phyloP scores from a whole-genome alignment of 1,284 basidiomycete genomes.

The Tilletia walkeri region DNA sequence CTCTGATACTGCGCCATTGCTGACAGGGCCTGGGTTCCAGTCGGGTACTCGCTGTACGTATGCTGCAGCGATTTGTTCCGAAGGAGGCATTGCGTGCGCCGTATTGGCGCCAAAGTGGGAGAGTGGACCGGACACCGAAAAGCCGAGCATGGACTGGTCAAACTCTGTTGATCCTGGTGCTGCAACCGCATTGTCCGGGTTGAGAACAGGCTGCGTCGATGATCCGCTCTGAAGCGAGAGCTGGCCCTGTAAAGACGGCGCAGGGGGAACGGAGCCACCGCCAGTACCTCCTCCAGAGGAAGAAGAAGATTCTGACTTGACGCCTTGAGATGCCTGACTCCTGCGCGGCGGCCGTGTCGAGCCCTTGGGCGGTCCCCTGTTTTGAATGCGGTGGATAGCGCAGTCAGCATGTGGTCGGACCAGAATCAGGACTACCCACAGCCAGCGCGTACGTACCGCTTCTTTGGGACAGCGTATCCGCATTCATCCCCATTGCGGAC shows the following conservation, averaged over 20 bases:
- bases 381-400: background rate
- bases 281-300: too few relatives aligned
- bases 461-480: slow-evolving; percentile 43
- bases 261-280: too few relatives aligned
- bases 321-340: slow-evolving; percentile 5
- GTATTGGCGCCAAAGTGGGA: too few relatives aligned
- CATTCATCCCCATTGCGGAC: slow-evolving; percentile 35
- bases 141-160: too few relatives aligned
- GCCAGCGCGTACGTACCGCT: slow-evolving; percentile 21
- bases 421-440: background rate
- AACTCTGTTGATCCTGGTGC: background rate
- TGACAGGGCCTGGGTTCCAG: too few relatives aligned
- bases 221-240: too few relatives aligned
- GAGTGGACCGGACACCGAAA: too few relatives aligned
- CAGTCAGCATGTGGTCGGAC: background rate
- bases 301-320: background rate
- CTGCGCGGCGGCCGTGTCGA: slow-evolving; percentile 37
- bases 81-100: too few relatives aligned
- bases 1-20: slow-evolving; percentile 12
- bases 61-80: slow-evolving; percentile 1
- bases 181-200: too few relatives aligned
- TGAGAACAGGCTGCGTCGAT: too few relatives aligned
- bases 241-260: too few relatives aligned
- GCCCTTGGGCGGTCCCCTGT: slow-evolving; percentile 40
- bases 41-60: background rate